These are phyloP conservation scores for Graphilbum fragrans DNA, from an alignment of 2,329 filamentous ascomycete species.

Conservation along the genomic window DNA sequence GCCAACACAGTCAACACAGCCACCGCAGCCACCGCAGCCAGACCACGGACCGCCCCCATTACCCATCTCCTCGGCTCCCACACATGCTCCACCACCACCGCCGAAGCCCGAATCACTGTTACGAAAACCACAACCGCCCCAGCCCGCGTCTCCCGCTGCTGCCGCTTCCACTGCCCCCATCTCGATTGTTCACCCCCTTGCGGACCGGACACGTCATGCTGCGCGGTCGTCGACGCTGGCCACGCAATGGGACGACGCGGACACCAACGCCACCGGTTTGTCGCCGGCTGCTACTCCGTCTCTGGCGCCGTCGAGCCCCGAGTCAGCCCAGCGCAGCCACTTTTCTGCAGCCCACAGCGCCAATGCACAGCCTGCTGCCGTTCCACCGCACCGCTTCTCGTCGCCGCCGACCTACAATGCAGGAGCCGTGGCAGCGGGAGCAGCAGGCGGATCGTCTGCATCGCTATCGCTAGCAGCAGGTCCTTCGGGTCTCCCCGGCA, in stretches of 20 bases:
- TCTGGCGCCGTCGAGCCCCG: background rate
- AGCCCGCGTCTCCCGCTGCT: no score
- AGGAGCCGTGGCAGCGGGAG: slow-evolving; percentile 18
- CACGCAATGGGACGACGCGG: no score
- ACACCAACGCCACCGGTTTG: background rate
- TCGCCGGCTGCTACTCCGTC: background rate
- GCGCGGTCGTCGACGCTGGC: background rate
- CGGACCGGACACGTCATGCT: slow-evolving; percentile 5
- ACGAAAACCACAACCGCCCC: slow-evolving; percentile 2
- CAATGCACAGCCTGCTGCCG: no score
- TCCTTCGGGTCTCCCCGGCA: slow-evolving; percentile 25
- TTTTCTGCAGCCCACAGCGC: no score
- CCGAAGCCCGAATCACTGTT: slow-evolving; percentile 3
- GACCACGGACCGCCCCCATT: background rate
- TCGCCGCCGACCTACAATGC: slow-evolving; percentile 46
- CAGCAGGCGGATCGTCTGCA: no score
- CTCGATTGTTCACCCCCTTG: slow-evolving; percentile 6
- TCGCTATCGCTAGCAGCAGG: slow-evolving; percentile 33
- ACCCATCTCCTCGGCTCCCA: slow-evolving; percentile 3
- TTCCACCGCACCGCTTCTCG: slow-evolving; percentile 45
- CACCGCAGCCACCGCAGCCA: background rate
- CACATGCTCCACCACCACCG: slow-evolving; percentile 1
- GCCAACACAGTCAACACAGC: background rate
- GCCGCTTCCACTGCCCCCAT: slow-evolving; percentile 5
- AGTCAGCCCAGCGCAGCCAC: background rate